Conservation (phyloP, 805 yeast genomes). For the Kuraishia capsulata region DNA sequence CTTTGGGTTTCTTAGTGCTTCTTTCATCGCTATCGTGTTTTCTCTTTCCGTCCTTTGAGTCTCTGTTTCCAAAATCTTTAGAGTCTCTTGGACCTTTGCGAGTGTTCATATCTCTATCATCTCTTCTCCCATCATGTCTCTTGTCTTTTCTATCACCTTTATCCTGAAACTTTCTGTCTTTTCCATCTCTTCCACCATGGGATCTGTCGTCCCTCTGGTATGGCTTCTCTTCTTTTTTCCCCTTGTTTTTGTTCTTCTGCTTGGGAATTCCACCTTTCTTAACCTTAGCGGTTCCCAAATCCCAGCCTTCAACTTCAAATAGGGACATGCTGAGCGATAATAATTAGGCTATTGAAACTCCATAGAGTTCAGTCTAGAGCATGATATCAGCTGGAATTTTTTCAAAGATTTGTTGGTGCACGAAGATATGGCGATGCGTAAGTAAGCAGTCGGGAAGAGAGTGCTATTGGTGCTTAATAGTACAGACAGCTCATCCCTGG, state of each 20-base stretch:
- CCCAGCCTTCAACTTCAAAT: conserved; percentile 81
- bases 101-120: conserved; percentile 7
- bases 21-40: conserved; percentile 15
- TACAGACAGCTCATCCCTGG: too few relatives aligned
- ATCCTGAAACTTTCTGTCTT: background rate
- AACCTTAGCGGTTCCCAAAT: conserved; percentile 44
- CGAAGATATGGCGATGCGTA: too few relatives aligned
- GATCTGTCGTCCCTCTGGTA: background rate
- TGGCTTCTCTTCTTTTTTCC: conserved; percentile 11
- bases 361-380: too few relatives aligned
- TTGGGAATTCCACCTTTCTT: conserved; percentile 29
- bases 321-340: conserved; percentile 44
- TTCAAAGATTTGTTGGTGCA: too few relatives aligned
- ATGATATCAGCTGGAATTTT: too few relatives aligned
- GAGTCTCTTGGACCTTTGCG: too few relatives aligned
- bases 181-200: background rate
- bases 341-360: too few relatives aligned
- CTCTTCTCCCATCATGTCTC: conserved; percentile 1
- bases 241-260: conserved; percentile 18
- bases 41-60: too few relatives aligned
- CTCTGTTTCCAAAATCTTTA: too few relatives aligned
- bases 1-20: conserved; percentile 12
- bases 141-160: background rate
- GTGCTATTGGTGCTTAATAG: too few relatives aligned
- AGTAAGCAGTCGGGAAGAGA: too few relatives aligned